Base-by-base conservation (phyloP, 495 filamentous ascomycete genomes). In the Lasiosphaeria miniovina region DNA sequence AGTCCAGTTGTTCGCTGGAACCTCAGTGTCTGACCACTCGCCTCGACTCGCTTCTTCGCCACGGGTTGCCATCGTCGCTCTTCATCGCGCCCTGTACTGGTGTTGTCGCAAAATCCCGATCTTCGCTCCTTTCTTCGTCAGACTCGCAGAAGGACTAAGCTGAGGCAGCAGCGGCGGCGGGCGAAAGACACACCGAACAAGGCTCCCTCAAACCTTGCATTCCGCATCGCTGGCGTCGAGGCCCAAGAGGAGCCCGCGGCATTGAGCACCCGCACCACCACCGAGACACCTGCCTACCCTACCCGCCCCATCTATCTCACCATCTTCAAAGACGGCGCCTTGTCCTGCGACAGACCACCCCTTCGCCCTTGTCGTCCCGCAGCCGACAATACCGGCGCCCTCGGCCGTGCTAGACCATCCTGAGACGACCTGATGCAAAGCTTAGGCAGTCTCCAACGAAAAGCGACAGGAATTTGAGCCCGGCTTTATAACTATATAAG, bases 401-500 rank as follows among this genome's bases (percentile, higher is more conserved):
- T 52, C 49, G 36, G 36, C 36, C 17, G 31, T 33, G 17, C 36
- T 45, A 46, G 49, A 52, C n/a, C 15, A 12, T 52, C 45, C 50
- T 35, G 52, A 41, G 9, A 24, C 49, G 10, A 24, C 35, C 9
- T 24, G 36, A 49, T 52, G 34, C 48, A 34, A 45, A 35, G 48
- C 36, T 52, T 17, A 52, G 36, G 17, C 45, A 52, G 15, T 45
- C 43, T 49, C 43, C 12, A 3, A 14, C 24, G 24, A 2, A 24
- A 24, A 57, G 10, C 38, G 14, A 15, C 32, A 45, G n/a, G 53
- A 43, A 45, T 17, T 6, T 54, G 54, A 41, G 48, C 36, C 31
- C 41, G 52, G 12, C 49, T 61, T 56, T 65, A 61, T 60, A 65
- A 12, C 48, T 48, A 14, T 24, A 38, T 46, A 7, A 55, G 33